phyloP scores from a whole-genome alignment of 768 basidiomycete genomes.

The Suillus subluteus region DNA sequence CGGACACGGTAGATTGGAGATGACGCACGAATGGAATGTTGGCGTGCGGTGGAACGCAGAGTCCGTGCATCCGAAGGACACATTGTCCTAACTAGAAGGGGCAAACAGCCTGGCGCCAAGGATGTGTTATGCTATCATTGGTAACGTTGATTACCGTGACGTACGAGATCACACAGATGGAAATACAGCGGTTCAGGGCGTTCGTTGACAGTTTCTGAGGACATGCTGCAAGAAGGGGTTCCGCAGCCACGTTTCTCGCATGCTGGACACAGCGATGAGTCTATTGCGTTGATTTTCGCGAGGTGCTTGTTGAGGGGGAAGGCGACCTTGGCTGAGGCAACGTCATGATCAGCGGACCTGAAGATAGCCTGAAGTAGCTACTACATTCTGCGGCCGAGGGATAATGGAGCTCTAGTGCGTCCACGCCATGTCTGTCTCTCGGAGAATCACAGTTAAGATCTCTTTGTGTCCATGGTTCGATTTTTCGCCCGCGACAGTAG shows the following conservation, averaged over 20 bases:
- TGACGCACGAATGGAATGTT: not conserved
- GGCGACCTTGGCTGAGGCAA: not conserved
- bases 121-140: not conserved
- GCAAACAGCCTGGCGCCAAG: not conserved
- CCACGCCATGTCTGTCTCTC: not conserved
- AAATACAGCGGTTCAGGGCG: not conserved
- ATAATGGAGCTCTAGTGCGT: not conserved
- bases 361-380: slow-evolving; percentile 4
- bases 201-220: not conserved
- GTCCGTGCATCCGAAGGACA: not conserved
- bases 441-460: not conserved
- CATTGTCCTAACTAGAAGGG: not conserved
- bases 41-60: not conserved
- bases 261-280: no score
- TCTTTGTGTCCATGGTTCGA: not conserved
- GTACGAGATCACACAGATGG: not conserved
- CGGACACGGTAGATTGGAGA: not conserved
- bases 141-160: not conserved
- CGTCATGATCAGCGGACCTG: slow-evolving; percentile 15
- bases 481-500: not conserved
- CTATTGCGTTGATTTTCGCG: no score
- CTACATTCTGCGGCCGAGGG: not conserved
- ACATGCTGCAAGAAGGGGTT: not conserved
- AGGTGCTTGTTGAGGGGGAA: no score
- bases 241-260: not conserved